phyloP scores from a whole-genome alignment of 352 stramenopile species.

The Pythium rishiriense region DNA sequence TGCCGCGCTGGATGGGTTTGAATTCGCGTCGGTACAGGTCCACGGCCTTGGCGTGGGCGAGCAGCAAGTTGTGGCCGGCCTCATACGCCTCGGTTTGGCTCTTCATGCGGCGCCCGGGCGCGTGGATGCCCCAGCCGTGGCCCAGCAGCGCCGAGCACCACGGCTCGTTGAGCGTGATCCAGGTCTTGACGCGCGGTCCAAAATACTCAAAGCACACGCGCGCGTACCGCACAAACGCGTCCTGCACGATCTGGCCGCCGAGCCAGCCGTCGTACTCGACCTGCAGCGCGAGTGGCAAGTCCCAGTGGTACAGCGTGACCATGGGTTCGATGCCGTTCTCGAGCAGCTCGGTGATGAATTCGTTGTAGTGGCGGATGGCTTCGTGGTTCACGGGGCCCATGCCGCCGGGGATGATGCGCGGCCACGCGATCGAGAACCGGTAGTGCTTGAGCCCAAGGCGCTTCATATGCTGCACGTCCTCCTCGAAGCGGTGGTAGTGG shows the following conservation, averaged over 20 bases:
- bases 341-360: constrained; percentile 84
- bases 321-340: constrained; percentile 82
- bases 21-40: constrained; percentile 67
- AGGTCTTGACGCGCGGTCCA: constrained; percentile 76
- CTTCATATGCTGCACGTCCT: constrained; percentile 93
- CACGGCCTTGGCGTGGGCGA: constrained; percentile 86
- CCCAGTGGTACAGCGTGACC: constrained; percentile 96
- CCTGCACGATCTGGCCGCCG: constrained; percentile 56
- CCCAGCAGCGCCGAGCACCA: constrained; percentile 49
- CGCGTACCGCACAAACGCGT: constrained; percentile 83
- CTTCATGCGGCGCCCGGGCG: constrained; percentile 41
- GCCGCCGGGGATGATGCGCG: constrained; percentile 72
- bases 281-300: constrained; percentile 85
- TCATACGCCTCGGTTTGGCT: constrained; percentile 39
- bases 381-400: constrained; percentile 67
- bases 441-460: constrained; percentile 89
- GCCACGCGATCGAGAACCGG: constrained; percentile 93
- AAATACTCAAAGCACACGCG: constrained; percentile 89
- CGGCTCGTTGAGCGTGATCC: constrained; percentile 95
- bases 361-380: constrained; percentile 92
- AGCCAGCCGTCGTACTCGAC: constrained; percentile 66
- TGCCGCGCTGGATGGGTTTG: constrained; percentile 41
- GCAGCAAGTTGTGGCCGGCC: constrained; percentile 85
- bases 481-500: constrained; percentile 89
- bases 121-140: constrained; percentile 66